phyloP scores from a whole-genome alignment of 2,329 filamentous ascomycete species.

The Penicillium concentricum region DNA sequence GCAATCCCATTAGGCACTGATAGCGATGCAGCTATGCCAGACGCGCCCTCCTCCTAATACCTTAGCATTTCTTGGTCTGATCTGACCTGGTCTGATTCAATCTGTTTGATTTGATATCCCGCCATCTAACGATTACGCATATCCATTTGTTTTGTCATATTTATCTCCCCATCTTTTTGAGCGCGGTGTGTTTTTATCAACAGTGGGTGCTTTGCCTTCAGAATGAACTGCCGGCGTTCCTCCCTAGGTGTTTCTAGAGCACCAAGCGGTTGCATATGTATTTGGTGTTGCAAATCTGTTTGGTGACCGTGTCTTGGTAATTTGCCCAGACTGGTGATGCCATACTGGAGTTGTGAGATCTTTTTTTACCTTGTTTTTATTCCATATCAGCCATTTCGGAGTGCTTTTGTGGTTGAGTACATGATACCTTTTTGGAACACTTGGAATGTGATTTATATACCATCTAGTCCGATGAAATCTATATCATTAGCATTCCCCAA shows the following conservation, averaged over 20 bases:
- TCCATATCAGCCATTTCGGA: slow-evolving; percentile 17
- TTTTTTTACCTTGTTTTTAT: background rate
- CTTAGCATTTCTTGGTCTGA: slow-evolving; percentile 13
- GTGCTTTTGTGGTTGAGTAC: slow-evolving; percentile 12
- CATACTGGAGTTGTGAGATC: slow-evolving; percentile 2
- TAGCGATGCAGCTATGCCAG: slow-evolving; percentile 36
- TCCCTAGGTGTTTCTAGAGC: slow-evolving; percentile 12
- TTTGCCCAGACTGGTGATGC: background rate
- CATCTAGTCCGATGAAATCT: background rate
- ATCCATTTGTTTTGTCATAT: slow-evolving; percentile 16
- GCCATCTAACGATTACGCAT: slow-evolving; percentile 22
- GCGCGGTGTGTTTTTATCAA: slow-evolving; percentile 10
- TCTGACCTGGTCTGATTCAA: background rate
- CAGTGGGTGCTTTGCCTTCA: slow-evolving; percentile 10
- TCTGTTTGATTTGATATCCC: slow-evolving; percentile 3
- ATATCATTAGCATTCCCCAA: background rate
- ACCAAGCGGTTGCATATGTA: slow-evolving; percentile 20
- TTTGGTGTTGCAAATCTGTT: slow-evolving; percentile 18
- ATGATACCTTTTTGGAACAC: slow-evolving; percentile 16
- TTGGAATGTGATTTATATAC: slow-evolving; percentile 7
- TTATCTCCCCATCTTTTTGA: slow-evolving; percentile 7
- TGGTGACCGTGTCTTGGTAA: background rate
- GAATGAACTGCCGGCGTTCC: slow-evolving; percentile 15
- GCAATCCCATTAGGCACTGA: slow-evolving; percentile 27
- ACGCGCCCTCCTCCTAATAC: slow-evolving; percentile 28